A percentile compares a stretch with the other conserved stretches of the same genome.
These are phyloP conservation scores for Stagonosporopsis chrysanthemi DNA, from an alignment of 2,329 filamentous ascomycete genomes.

Conservation along the genomic window DNA sequence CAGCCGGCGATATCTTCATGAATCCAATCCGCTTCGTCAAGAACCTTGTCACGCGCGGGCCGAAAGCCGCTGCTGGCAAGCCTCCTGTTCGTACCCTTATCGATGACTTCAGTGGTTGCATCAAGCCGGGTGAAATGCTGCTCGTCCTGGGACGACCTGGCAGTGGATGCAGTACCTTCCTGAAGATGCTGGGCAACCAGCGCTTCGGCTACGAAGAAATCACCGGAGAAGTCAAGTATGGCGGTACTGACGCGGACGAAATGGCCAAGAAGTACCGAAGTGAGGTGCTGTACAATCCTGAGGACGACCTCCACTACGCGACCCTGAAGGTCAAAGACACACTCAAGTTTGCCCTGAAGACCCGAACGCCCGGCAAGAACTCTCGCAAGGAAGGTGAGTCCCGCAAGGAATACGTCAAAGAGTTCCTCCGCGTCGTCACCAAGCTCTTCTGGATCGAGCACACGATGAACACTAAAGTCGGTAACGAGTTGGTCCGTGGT, in stretches of 20 bases:
- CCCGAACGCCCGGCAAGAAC: constrained; percentile 69
- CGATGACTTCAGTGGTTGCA: constrained; percentile 70
- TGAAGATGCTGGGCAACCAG: constrained; percentile 73
- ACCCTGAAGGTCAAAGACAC: constrained; percentile 80
- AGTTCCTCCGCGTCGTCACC: constrained; percentile 72
- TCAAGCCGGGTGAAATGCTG: constrained; percentile 76
- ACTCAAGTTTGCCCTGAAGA: constrained; percentile 73
- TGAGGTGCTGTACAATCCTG: constrained; percentile 76
- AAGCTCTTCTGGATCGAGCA: constrained; percentile 77
- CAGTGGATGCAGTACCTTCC: constrained; percentile 73
- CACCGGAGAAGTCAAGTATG: constrained; percentile 62
- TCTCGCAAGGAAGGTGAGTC: constrained; percentile 69
- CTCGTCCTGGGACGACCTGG: constrained; percentile 74
- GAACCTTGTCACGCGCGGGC: constrained; percentile 58
- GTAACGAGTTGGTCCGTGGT: constrained; percentile 76
- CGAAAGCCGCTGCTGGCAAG: constrained; percentile 53
- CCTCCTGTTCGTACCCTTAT: constrained; percentile 70
- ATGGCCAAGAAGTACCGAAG: constrained; percentile 68
- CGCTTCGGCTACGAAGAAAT: constrained; percentile 66
- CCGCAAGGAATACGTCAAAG: constrained; percentile 65
- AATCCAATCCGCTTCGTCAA: constrained; percentile 63
- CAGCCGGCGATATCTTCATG: constrained; percentile 67
- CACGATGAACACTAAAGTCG: constrained; percentile 75
- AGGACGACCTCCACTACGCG: constrained; percentile 79
- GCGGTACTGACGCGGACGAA: constrained; percentile 60